A percentile compares a stretch with the other conserved stretches of the same genome.
Evolutionary conservation across 139 green algal genomes (phyloP).

Genomic region (Volvox reticuliferus): DNA sequence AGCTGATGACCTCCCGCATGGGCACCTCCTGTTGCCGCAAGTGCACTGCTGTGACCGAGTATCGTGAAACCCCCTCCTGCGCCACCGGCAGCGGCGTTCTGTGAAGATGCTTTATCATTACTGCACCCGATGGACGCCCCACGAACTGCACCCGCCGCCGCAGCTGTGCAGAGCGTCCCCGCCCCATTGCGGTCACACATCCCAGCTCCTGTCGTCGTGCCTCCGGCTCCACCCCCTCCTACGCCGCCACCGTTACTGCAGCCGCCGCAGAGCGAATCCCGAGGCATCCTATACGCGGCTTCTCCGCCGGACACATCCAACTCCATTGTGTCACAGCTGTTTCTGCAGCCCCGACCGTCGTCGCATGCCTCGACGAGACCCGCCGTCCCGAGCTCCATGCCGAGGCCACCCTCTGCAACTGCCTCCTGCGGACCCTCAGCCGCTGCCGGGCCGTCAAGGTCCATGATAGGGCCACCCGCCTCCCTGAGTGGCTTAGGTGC

Average conservation of each 20-base stretch:
- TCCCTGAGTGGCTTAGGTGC: background rate
- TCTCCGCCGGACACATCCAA: constrained; percentile 6
- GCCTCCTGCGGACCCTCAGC: constrained; percentile 24
- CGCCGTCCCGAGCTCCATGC: background rate
- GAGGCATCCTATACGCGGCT: background rate
- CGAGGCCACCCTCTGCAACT: background rate
- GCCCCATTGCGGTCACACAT: background rate
- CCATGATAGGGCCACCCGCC: background rate
- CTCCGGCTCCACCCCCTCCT: background rate
- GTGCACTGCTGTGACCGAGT: background rate
- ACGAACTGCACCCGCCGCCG: background rate
- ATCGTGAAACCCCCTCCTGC: background rate
- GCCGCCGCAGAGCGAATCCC: background rate
- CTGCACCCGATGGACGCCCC: background rate
- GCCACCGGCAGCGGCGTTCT: background rate
- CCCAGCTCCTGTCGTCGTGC: background rate
- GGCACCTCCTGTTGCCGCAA: background rate
- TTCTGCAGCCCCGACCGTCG: background rate
- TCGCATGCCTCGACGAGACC: background rate
- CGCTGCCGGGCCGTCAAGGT: background rate
- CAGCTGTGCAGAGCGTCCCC: background rate
- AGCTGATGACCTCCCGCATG: background rate
- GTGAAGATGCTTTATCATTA: background rate
- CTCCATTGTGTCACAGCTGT: background rate
- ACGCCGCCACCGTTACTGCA: background rate